Evolutionary conservation across 805 yeast genomes (phyloP).

Genomic region (Candida morakotiae): DNA sequence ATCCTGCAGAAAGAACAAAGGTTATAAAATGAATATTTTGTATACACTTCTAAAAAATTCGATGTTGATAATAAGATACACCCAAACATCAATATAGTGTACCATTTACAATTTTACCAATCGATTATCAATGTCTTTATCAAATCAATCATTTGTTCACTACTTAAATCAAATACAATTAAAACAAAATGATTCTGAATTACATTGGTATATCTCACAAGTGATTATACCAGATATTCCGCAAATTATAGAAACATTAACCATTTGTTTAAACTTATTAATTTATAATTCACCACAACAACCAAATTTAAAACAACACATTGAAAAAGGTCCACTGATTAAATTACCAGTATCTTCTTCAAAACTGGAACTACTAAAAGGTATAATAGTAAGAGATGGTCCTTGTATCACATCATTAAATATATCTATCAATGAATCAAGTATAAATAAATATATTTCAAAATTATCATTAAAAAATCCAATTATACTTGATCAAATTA

Average conservation of each 20-base stretch:
- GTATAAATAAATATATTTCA: slow-evolving; percentile 30
- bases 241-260: slow-evolving; percentile 34
- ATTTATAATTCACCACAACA: slow-evolving; percentile 33
- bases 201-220: slow-evolving; percentile 26
- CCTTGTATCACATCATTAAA: slow-evolving; percentile 48
- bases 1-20: slow-evolving; percentile 20
- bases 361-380: slow-evolving; percentile 55
- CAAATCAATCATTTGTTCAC: neutral
- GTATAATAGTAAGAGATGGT: slow-evolving; percentile 55
- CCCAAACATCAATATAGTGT: too few relatives aligned
- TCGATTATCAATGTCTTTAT: too few relatives aligned
- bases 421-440: slow-evolving; percentile 39
- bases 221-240: slow-evolving; percentile 26
- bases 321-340: slow-evolving; percentile 38
- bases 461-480: slow-evolving; percentile 26
- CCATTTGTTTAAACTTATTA: slow-evolving; percentile 33
- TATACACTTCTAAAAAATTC: too few relatives aligned
- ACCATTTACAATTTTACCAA: too few relatives aligned
- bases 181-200: slow-evolving; percentile 16
- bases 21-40: too few relatives aligned
- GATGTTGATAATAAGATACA: too few relatives aligned
- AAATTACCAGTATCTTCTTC: slow-evolving; percentile 56
- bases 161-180: slow-evolving; percentile 3
- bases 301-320: slow-evolving; percentile 21
- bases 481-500: slow-evolving; percentile 39